Conservation (phyloP, 2,329 filamentous ascomycete genomes). For the Phialophora expanda region DNA sequence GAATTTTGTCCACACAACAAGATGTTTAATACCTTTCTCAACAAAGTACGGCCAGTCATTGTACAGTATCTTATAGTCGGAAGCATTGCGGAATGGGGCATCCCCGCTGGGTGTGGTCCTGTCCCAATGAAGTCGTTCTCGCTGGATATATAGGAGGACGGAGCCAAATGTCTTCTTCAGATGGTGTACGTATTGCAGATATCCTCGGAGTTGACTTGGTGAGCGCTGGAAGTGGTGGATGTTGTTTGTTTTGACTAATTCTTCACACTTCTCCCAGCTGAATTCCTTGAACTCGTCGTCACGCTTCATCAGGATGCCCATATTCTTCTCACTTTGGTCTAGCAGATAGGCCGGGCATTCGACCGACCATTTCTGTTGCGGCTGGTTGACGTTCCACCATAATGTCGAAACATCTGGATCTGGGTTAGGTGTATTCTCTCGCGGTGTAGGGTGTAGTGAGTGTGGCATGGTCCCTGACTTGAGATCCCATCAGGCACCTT, state of each 20-base stretch:
- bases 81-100: constrained; percentile 51
- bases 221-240: constrained; percentile 77
- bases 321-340: constrained; percentile 70
- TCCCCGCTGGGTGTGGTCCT: constrained; percentile 48
- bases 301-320: constrained; percentile 69
- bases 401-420: constrained; percentile 47
- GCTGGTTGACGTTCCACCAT: constrained; percentile 85
- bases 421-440: constrained; percentile 29
- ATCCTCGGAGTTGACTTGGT: constrained; percentile 78
- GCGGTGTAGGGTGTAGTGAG: constrained; percentile 31
- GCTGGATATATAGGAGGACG: constrained; percentile 76
- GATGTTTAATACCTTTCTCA: constrained; percentile 75
- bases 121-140: constrained; percentile 72
- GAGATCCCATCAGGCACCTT: not conserved
- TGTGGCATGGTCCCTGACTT: constrained; percentile 33
- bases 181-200: constrained; percentile 70
- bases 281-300: constrained; percentile 68
- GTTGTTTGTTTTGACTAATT: constrained; percentile 68
- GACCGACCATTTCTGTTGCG: constrained; percentile 62
- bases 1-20: constrained; percentile 95
- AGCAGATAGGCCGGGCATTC: constrained; percentile 75
- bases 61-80: constrained; percentile 69
- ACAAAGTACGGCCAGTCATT: constrained; percentile 97
- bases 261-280: constrained; percentile 71
- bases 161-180: constrained; percentile 73